These are phyloP conservation scores for Aspergillus unguis DNA, from an alignment of 2,329 filamentous ascomycete species.

Conservation along the genomic window DNA sequence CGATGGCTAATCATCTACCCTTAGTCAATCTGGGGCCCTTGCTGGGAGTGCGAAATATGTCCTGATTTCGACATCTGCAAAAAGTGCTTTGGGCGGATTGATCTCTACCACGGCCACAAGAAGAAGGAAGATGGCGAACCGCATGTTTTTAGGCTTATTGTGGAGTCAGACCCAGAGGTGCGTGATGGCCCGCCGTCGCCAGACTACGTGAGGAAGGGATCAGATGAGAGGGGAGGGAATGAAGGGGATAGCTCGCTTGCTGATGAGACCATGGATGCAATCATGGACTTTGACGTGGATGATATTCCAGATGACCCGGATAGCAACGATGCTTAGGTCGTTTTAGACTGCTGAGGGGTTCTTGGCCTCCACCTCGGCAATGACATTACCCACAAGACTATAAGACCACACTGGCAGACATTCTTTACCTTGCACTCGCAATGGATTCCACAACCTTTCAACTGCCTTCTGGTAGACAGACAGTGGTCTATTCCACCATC, in stretches of 20 bases:
- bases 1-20: neutral
- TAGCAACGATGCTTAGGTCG: too few relatives aligned
- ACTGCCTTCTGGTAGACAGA: too few relatives aligned
- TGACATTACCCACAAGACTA: too few relatives aligned
- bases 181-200: neutral
- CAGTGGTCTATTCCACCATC: too few relatives aligned
- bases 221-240: neutral
- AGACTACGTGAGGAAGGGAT: neutral
- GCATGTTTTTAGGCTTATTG: neutral
- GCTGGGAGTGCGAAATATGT: neutral
- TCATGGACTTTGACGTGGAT: neutral
- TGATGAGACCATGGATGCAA: neutral
- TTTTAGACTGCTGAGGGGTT: too few relatives aligned
- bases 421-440: too few relatives aligned
- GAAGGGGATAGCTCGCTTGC: neutral
- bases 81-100: neutral
- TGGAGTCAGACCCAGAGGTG: neutral
- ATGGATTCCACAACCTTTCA: too few relatives aligned
- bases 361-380: too few relatives aligned
- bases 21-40: neutral
- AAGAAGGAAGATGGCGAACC: neutral
- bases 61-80: neutral
- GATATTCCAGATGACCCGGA: neutral
- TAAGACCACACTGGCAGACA: too few relatives aligned
- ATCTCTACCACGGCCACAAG: neutral